Percentiles rank a stretch among this genome's conserved stretches.
Evolutionary conservation across 1,284 basidiomycete species (phyloP).

Genomic region (Trichosporon ovoides): DNA sequence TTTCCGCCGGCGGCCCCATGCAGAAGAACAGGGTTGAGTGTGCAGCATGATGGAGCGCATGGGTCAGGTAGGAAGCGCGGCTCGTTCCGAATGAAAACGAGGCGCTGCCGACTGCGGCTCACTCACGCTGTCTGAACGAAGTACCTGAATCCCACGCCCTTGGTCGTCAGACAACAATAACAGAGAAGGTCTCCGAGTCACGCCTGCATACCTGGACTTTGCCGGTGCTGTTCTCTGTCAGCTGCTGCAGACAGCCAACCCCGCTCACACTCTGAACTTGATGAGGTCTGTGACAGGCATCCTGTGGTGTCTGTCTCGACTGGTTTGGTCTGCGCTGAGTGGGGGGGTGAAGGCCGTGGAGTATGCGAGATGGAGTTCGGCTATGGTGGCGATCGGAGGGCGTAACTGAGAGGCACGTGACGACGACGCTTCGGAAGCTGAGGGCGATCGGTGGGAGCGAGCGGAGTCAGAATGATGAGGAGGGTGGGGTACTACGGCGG

Average conservation of each 20-base stretch:
- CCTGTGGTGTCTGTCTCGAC: no score
- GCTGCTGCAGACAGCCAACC: neutral
- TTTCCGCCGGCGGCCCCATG: neutral
- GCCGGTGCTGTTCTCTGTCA: slow-evolving; percentile 27
- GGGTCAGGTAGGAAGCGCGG: neutral
- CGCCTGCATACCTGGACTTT: slow-evolving; percentile 32
- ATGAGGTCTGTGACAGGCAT: slow-evolving; percentile 25
- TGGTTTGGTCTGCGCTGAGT: neutral
- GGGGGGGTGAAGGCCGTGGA: neutral
- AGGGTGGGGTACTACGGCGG: slow-evolving; percentile 5
- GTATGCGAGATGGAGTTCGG: neutral
- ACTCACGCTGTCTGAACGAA: slow-evolving; percentile 39
- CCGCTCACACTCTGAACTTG: slow-evolving; percentile 41
- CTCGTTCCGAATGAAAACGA: neutral
- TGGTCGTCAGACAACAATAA: slow-evolving; percentile 17
- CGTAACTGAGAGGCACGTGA: neutral
- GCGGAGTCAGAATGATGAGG: neutral
- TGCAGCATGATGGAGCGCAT: neutral
- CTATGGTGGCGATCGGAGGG: neutral
- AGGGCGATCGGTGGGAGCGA: slow-evolving; percentile 3
- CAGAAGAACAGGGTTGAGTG: neutral
- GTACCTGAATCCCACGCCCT: slow-evolving; percentile 40
- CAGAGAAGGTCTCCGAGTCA: no score
- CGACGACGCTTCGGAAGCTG: no score
- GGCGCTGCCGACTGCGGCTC: neutral